Base-by-base conservation (phyloP, 2,329 filamentous ascomycete species). In the Penicillium frequentans region DNA sequence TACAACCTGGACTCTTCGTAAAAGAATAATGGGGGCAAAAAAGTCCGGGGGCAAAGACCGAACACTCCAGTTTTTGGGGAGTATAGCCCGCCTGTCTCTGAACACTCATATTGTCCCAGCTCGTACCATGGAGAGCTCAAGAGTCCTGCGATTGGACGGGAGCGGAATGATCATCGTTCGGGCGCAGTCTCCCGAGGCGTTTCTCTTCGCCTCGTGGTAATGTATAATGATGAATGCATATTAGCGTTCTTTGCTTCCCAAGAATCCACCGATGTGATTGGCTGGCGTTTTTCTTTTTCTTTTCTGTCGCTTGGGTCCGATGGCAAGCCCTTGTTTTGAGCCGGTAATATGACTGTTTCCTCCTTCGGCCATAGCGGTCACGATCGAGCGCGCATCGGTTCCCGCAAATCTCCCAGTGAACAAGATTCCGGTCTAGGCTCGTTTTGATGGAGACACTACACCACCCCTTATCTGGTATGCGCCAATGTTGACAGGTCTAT, bases 401-500 rank as follows among this genome's bases (percentile, higher is more conserved):
- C 24, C 33, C 37, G 5, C 49, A 27, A 35, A 52, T 58, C 49
- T 50, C 54, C 16, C 50, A 37, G 44, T 23, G 47, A 50, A 50
- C 44, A 37, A n/a, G 48, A 49, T 43, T 51, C 39, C 24, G 26
- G 51, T 37, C 43, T 52, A 59, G 35, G 37, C 48, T 55, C 24
- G 35, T 47, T 49, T 50, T 37, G 13, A 62, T 55, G 39, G 54
- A 42, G 35, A 42, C 48, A 14, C n/a, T 50, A 14, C 23, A 19
- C 35, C 23, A 33, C 48, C 48, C 48, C 27, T 50, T 42, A 35
- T 42, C 37, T 50, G 58, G 35, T 48, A 29, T 39, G 45, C 58
- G 45, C 43, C 24, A 35, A 43, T 52, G 57, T 56, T 54, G 46
- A 39, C 48, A 53, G 33, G 13, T 46, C 43, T 16, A n/a, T 53